A percentile compares a stretch with the other conserved stretches of the same genome.
phyloP scores from a whole-genome alignment of 2,329 filamentous ascomycete species.

The Diaporthe amygdali region DNA sequence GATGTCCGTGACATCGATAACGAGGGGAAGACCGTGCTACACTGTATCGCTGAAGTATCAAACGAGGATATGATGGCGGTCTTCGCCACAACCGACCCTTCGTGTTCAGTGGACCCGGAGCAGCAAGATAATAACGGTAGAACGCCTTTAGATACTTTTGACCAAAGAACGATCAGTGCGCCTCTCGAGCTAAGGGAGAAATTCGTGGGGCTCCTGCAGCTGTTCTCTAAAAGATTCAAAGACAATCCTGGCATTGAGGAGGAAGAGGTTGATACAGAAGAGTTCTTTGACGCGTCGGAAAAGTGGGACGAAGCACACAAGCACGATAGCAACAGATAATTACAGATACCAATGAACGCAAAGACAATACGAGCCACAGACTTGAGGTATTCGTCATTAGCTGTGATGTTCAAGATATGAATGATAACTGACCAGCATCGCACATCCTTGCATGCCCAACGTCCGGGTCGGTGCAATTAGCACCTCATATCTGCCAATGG shows the following conservation, averaged over 20 bases:
- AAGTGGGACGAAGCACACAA: neutral
- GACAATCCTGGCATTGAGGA: neutral
- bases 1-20: neutral
- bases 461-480: too few species aligned
- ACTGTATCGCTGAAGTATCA: neutral
- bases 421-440: neutral
- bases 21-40: neutral
- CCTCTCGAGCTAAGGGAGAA: neutral
- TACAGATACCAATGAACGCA: too few species aligned
- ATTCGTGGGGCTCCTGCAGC: neutral
- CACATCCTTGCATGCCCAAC: too few species aligned
- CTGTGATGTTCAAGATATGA: neutral
- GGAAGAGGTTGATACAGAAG: neutral
- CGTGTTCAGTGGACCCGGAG: neutral
- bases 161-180: neutral
- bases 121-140: neutral
- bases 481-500: too few species aligned
- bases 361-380: neutral
- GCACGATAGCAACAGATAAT: neutral
- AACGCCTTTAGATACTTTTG: neutral
- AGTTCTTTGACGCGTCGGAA: constrained; percentile 3
- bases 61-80: neutral
- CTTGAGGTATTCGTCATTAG: too few species aligned
- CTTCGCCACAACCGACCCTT: neutral
- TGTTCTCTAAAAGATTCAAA: neutral